Evolutionary conservation across 1,284 basidiomycete species (phyloP).

Genomic region (Sparassis latifolia): DNA sequence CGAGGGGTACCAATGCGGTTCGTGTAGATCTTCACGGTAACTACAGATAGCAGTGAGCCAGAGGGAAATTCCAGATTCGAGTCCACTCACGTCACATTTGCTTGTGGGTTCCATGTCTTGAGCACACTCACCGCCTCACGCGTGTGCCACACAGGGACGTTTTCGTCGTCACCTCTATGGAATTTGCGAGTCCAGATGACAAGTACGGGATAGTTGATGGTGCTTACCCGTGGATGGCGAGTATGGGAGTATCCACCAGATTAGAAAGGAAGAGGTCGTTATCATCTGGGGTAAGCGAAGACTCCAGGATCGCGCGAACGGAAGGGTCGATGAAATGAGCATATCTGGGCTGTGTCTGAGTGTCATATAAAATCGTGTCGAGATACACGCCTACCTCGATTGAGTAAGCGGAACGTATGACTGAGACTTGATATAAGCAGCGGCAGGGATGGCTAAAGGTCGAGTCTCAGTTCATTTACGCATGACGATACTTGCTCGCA

Average conservation of each 20-base stretch:
- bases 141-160: slow-evolving; percentile 79
- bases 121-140: slow-evolving; percentile 55
- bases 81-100: slow-evolving; percentile 45
- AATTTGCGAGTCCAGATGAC: not conserved
- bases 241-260: slow-evolving; percentile 57
- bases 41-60: slow-evolving; percentile 25
- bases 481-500: slow-evolving; percentile 3
- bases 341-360: slow-evolving; percentile 32
- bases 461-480: no score
- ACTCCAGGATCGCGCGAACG: slow-evolving; percentile 63
- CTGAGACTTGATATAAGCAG: slow-evolving; percentile 80
- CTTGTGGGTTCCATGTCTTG: slow-evolving; percentile 45
- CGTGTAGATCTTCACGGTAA: slow-evolving; percentile 56
- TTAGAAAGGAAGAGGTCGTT: slow-evolving; percentile 84
- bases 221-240: slow-evolving; percentile 73
- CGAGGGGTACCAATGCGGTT: slow-evolving; percentile 65
- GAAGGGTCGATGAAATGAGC: slow-evolving; percentile 74
- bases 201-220: not conserved
- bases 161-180: slow-evolving; percentile 61
- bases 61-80: not conserved
- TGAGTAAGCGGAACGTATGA: slow-evolving; percentile 73
- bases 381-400: slow-evolving; percentile 38
- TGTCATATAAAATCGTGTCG: not conserved
- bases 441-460: slow-evolving; percentile 55
- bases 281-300: slow-evolving; percentile 74